Evolutionary conservation across 805 yeast species (phyloP), one percentile per base, ranked within the genome.

Genomic region (Pichia cabralensis): DNA sequence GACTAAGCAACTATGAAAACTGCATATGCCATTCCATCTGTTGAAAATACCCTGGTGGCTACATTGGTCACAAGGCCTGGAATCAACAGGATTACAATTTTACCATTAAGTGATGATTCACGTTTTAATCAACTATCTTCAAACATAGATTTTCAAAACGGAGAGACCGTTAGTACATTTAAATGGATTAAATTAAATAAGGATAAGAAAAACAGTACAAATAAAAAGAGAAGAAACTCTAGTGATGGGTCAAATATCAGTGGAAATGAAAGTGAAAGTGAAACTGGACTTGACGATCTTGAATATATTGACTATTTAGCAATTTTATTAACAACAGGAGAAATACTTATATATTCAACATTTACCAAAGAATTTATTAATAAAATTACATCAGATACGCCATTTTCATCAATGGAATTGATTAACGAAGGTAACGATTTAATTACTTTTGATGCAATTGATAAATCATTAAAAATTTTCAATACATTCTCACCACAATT

Each of bases 281-380:
- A n/a, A n/a, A n/a, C n/a, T n/a, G n/a, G n/a, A n/a, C n/a, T n/a
- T n/a, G n/a, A n/a, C n/a, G n/a, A n/a, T n/a, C n/a, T 14, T 4
- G 15, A 28, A 16, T 36, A 28, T 15, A 36, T 31, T 30, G 38
- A 47, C 31, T 38, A 45, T 35, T 28, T 47, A 18, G 50, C 49
- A 9, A 45, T 53, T 15, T 40, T 53, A 12, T 38, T 50, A 11
- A 41, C 46, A 8, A 46, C 55, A 22, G 67, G 68, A 8, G 67
- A 61, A 33, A 53, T 71, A 20, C 46, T 63, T 33, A 49, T 68
- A 8, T 62, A 63, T 34, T 62, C 73, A 3, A 74, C 76, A 3
- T 45, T 50, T 24, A 55, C 58, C 17, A 64, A 61, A 37, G 64
- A 56, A 17, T 45, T 61, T 13, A 49, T 60, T 14, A 54, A 53